These are phyloP conservation scores for Diaporthe citriasiana DNA, from an alignment of 2,329 filamentous ascomycete species.

Conservation along the genomic window DNA sequence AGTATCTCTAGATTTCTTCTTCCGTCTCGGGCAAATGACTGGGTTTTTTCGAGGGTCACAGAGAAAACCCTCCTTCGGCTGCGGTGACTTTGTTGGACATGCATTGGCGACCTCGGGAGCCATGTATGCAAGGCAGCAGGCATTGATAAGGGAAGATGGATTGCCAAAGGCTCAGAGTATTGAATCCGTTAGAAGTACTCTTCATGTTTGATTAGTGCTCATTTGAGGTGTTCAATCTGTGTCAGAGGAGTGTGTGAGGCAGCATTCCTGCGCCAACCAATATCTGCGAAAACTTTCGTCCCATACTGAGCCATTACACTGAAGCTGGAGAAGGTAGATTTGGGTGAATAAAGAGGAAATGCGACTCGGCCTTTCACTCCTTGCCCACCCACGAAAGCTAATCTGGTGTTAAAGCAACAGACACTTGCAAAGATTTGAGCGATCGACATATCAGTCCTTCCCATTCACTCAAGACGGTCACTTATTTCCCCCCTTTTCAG, in stretches of 20 bases:
- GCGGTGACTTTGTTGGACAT: not conserved
- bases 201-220: not conserved
- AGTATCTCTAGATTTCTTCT: not conserved
- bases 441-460: not conserved
- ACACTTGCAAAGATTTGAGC: not conserved
- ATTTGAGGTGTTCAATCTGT: not conserved
- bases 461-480: not conserved
- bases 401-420: not conserved
- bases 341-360: not conserved
- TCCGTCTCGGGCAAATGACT: too few species aligned
- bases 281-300: not conserved
- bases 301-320: not conserved
- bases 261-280: too few species aligned
- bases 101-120: not conserved
- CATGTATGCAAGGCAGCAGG: not conserved
- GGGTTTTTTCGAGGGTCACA: too few species aligned
- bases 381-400: not conserved
- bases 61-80: not conserved
- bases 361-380: not conserved
- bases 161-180: not conserved
- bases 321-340: not conserved
- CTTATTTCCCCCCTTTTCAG: too few species aligned
- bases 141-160: too few species aligned
- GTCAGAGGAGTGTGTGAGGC: too few species aligned
- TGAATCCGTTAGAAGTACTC: not conserved